Evolutionary conservation across 768 basidiomycete genomes (phyloP).

Genomic region (Boletus rufocinnamomeus): DNA sequence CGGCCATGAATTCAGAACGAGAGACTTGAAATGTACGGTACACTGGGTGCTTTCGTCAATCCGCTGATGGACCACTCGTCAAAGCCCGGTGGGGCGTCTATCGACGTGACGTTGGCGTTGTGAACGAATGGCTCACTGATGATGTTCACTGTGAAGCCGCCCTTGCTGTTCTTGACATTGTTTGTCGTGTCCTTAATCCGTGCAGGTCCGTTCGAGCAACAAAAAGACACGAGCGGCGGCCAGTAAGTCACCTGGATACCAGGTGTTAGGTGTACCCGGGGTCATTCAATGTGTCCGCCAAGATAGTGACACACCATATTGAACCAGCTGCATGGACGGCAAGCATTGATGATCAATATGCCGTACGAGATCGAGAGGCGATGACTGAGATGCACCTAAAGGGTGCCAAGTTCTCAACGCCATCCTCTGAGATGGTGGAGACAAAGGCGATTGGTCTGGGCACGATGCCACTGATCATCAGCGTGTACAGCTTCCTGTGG

Average conservation of each 20-base stretch:
- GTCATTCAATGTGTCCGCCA: neutral
- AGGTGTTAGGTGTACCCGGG: neutral
- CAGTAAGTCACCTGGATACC: constrained; percentile 19
- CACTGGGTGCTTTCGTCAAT: constrained; percentile 39
- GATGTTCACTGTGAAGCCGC: constrained; percentile 55
- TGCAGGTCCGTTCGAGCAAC: constrained; percentile 18
- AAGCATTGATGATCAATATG: constrained; percentile 8
- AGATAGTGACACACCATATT: constrained; percentile 22
- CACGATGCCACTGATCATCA: constrained; percentile 41
- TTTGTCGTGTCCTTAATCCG: constrained; percentile 44
- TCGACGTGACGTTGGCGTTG: constrained; percentile 39
- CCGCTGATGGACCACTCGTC: constrained; percentile 45
- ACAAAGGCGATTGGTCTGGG: constrained; percentile 51
- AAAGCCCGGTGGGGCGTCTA: constrained; percentile 41
- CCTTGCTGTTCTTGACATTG: constrained; percentile 48
- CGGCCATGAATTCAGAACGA: neutral
- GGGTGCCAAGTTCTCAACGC: constrained; percentile 44
- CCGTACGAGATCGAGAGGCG: neutral
- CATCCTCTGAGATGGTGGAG: constrained; percentile 37
- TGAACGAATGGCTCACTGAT: constrained; percentile 53
- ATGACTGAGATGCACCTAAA: constrained; percentile 35
- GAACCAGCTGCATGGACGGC: constrained; percentile 27
- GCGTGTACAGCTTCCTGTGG: constrained; percentile 32
- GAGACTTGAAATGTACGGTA: neutral
- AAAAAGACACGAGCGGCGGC: constrained; percentile 42